Base-by-base conservation (phyloP, 225 moss, liverwort and hornwort genomes). In the Polytrichum commune region DNA sequence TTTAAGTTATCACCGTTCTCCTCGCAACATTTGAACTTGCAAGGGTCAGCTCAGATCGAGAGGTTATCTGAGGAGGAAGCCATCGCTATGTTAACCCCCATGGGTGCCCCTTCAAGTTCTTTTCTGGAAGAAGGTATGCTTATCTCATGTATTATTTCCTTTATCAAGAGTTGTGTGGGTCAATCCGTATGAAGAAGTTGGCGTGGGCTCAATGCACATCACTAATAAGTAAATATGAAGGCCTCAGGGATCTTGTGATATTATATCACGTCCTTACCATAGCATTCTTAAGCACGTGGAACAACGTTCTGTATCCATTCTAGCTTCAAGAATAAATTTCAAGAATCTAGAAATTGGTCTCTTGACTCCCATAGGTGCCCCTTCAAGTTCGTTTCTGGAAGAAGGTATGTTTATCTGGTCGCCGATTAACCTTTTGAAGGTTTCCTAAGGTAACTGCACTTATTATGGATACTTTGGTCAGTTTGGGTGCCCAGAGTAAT, bases 41-140 rank as follows among this genome's bases (percentile, higher is more conserved):
- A 54, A 30, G 30, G 29, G 18, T 23, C 27, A 24, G 7, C 62
- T 63, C 27, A 53, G 28, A 20, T 23, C 4, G 18, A 53, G 8
- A 27, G 7, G 53, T 5, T 64, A 9, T 13, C 27, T 23, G 95
- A 85, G 68, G 88, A 77, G 32, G 78, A 90, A 30, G 60, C 74
- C 18, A 69, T 88, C 74, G 85, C 88, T 26, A 66, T 88, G 68
- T 74, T 91, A 8, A 85, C 74, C 60, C 85, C 89, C 8, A 73
- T 79, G 19, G 92, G 93, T 53, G 91, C 93, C 90, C 92, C 95
- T 58, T 93, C 86, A 7, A 84, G 82, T 78, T 83, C 80, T 46
- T 68, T 80, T 53, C 53, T 84, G 26, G 79, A 90, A 64, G 91
- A 93, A 28, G 91, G 95, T 95, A 69, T n/a, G 58, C 18, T 62